phyloP scores from a whole-genome alignment of 768 basidiomycete genomes.

The Hygrophoropsis aurantiaca region DNA sequence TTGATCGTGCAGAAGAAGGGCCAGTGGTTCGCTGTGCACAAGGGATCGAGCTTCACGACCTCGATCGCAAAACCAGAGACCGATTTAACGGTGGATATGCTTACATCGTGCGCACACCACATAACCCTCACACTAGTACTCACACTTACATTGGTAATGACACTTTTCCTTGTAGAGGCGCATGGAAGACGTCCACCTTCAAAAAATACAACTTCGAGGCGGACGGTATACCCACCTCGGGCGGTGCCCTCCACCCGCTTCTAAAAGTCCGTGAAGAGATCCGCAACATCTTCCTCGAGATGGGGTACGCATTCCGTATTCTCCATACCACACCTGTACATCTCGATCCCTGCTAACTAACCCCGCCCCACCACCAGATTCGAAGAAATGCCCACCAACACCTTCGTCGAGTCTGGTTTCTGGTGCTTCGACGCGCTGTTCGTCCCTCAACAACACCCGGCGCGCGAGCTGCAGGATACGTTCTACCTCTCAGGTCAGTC shows the following conservation, averaged over 20 bases:
- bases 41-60: constrained; percentile 86
- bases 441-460: constrained; percentile 98
- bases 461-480: constrained; percentile 95
- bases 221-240: constrained; percentile 84
- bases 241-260: constrained; percentile 93
- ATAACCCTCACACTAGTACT: too few relatives aligned
- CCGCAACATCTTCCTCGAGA: constrained; percentile 96
- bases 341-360: constrained; percentile 3
- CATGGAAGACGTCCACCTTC: constrained; percentile 92
- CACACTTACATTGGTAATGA: constrained; percentile 4
- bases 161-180: constrained; percentile 54
- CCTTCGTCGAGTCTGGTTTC: constrained; percentile 96
- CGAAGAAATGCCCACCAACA: constrained; percentile 96
- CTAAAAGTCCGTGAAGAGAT: constrained; percentile 98
- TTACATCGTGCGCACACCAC: constrained; percentile 74
- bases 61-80: constrained; percentile 93
- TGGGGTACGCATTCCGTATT: constrained; percentile 68
- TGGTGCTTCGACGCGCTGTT: constrained; percentile 99
- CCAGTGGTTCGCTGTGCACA: constrained; percentile 89
- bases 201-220: constrained; percentile 99
- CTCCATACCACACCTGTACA: neutral
- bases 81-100: constrained; percentile 94
- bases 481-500: constrained; percentile 90
- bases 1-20: constrained; percentile 89
- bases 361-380: constrained; percentile 55